Evolutionary conservation across 768 basidiomycete genomes (phyloP), one percentile per base, ranked within the genome.

Genomic region (Boletus rex-veris): DNA sequence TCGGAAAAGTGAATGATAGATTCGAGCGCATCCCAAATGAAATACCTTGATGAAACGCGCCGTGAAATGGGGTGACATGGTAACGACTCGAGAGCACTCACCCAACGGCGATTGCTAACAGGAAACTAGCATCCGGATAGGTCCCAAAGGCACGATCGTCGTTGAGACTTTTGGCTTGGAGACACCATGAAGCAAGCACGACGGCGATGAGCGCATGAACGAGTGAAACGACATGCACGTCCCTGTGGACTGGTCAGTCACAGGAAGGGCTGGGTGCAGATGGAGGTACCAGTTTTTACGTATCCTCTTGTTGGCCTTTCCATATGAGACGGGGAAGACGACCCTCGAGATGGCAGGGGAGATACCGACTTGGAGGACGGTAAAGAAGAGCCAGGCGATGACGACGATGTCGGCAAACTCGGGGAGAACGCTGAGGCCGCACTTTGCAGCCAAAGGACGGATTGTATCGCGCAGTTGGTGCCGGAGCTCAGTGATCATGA

Each of bases 11-110:
- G 84, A 48, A 86, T 49, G 21, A 85, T 70, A 7, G 84, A 80
- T 68, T 92, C 89, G 26, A 90, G 53, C 0, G 79, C 77, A 63
- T 96, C 92, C 92, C 92, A 96, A 18, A 93, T 58, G 67, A 96
- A 94, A 64, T 86, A 87, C 6, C 85, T 88, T 33, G 31, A 33
- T 14, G 33, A 33, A 14, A 14, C 33, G 11, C 33, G 33, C 33
- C 33, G 14, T 35, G 33, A 35, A 6, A 35, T 35, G 33, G 33
- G 1, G 33, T 35, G 33, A 14, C 33, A 3, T 14, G 33, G 33
- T 12, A 38, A 18, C 7, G 28, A 28, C 28, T 28, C 28, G 28
- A 35, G 12, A n/a, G 71, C 75, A 36, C 58, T 59, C 53, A 88
- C 87, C 86, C 92, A 46, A 78, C 77, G 30, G 88, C 83, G 45